Evolutionary conservation across 768 basidiomycete species (phyloP), one percentile per base, ranked within the genome.

Genomic region (Hericium erinaceus): DNA sequence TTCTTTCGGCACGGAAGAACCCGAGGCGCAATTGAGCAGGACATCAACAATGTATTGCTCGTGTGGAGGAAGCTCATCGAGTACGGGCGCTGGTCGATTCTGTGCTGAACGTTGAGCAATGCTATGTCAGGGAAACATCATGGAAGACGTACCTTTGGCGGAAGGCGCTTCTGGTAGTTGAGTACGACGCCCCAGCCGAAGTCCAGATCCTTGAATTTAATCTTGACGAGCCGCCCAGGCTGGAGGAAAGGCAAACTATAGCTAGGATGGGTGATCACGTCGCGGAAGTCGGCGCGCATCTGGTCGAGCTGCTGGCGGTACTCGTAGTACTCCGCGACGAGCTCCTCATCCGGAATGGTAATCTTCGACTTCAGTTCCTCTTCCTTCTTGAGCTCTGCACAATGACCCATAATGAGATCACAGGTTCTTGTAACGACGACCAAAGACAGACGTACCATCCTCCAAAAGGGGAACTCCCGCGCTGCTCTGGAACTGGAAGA

Each of bases 401-500:
- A 49, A 28, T 13, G 16, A 0, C 24, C 22, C 7, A 22, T 61
- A 15, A 56, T 26, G 22, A 48, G 28, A 37, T 11, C 18, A 1
- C 18, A 39, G 41, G 56, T 24, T 18, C 8, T 18, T 24, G 33
- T 52, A 18, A 16, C 4, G 18, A 39, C 37, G 18, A 39, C 37
- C 1, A 24, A 56, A 53, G 51, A 8, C 3, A 7, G 20, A 74
- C 84, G 54, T 65, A 95, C 95, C 89, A 57, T 87, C 80, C 67
- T 94, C 87, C 8, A 95, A 73, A 52, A 76, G 71, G 1, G 97
- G 97, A 52, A 98, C 88, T n/a, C 86, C 88, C 24, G 88, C 83
- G 60, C 80, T 93, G 70, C 90, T 98, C 73, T 99, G 97, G 74
- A 98, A 98, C 71, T 99, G 97, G 79, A 91, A 90, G 79, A 99